Percentiles rank a stretch among this genome's conserved stretches.
phyloP scores from a whole-genome alignment of 768 basidiomycete species.

The Hemileccinum impolitum region DNA sequence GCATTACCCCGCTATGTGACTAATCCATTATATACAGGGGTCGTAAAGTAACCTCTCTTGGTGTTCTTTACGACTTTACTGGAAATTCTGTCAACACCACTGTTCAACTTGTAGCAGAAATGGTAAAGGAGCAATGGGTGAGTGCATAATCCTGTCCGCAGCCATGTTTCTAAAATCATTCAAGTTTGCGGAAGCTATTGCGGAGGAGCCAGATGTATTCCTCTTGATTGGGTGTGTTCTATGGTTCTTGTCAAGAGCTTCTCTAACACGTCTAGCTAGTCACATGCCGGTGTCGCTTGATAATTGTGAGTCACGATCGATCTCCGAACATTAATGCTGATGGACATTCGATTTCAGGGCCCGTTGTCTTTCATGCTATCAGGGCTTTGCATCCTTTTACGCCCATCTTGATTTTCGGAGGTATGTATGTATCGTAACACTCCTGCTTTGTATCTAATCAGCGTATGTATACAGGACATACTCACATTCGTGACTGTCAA shows the following conservation, averaged over 20 bases:
- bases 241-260: not conserved
- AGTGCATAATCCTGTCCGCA: constrained; percentile 5
- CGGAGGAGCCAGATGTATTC: constrained; percentile 81
- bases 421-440: constrained; percentile 35
- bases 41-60: constrained; percentile 72
- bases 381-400: constrained; percentile 68
- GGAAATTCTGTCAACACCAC: constrained; percentile 69
- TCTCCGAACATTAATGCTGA: not conserved
- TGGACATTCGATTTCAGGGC: constrained; percentile 44
- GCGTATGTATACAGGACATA: constrained; percentile 46
- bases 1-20: not conserved
- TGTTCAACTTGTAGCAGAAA: constrained; percentile 66
- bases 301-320: constrained; percentile 45
- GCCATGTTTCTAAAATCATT: not conserved
- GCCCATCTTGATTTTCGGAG: constrained; percentile 83
- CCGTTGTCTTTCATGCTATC: constrained; percentile 67
- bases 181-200: constrained; percentile 75
- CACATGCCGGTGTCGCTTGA: constrained; percentile 81
- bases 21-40: constrained; percentile 39
- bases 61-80: constrained; percentile 75
- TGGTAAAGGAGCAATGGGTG: constrained; percentile 82
- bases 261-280: constrained; percentile 32
- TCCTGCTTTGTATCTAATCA: not conserved
- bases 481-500: constrained; percentile 25
- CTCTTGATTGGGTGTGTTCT: constrained; percentile 57